These are phyloP conservation scores for Phaffomyces thermotolerans DNA, from an alignment of 805 yeast genomes.

Conservation along the genomic window DNA sequence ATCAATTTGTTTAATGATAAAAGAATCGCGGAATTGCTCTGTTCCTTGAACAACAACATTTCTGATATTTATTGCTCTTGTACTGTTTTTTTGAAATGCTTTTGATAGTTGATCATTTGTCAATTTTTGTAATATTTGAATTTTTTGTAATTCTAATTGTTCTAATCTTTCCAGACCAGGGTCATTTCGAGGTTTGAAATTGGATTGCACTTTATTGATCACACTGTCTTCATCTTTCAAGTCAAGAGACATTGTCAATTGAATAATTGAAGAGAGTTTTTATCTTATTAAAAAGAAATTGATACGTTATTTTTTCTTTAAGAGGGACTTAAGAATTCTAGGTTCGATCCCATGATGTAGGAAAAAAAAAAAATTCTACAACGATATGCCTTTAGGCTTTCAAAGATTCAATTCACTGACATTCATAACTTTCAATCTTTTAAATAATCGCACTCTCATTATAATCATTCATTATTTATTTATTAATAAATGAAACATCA, in stretches of 20 bases:
- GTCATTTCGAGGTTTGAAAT: conserved; percentile 15
- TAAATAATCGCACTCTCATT: too few species aligned
- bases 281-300: too few species aligned
- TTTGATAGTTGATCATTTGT: conserved; percentile 22
- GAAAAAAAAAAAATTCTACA: too few species aligned
- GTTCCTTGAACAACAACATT: conserved; percentile 43
- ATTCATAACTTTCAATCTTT: too few species aligned
- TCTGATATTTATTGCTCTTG: conserved; percentile 36
- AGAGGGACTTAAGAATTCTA: too few species aligned
- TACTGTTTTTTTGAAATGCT: conserved; percentile 25
- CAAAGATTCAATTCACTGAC: too few species aligned
- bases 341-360: too few species aligned
- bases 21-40: conserved; percentile 38
- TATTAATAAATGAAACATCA: too few species aligned
- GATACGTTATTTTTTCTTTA: too few species aligned
- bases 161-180: conserved; percentile 8
- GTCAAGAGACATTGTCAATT: conserved; percentile 8
- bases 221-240: conserved; percentile 16
- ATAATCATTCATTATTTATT: too few species aligned
- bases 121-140: conserved; percentile 24
- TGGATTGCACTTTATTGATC: conserved; percentile 15
- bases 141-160: conserved; percentile 23
- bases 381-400: too few species aligned
- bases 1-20: conserved; percentile 38
- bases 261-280: too few species aligned